Base-by-base conservation (phyloP, 2,329 filamentous ascomycete species). In the Chaetomium strumarium region DNA sequence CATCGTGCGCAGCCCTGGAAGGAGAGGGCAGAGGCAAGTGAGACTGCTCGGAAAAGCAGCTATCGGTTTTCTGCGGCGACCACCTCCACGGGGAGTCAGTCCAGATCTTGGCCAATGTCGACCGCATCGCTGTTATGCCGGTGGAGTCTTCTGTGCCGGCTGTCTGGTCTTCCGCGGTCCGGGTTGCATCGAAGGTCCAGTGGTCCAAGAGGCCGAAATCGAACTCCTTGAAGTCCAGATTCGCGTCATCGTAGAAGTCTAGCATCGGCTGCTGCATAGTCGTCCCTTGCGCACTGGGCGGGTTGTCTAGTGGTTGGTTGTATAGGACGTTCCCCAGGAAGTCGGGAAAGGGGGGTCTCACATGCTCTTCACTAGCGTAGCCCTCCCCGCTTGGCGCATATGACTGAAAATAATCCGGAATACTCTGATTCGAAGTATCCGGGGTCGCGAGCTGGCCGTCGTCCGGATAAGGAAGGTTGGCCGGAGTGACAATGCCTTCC, bases 241-340 rank as follows among this genome's bases (percentile, higher is more conserved):
- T 76, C 43, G 65, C 66, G 52, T 79, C 70, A 48, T 75, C 71
- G 55, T 74, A 77, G 56, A 78, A 78, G 57, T 79, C 71, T 8
- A 79, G 63, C 4, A n/a, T n/a, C n/a, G n/a, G n/a, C n/a, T n/a
- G n/a, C n/a, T n/a, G n/a, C n/a, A 78, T 70, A 16, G 68, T 69
- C 13, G 75, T 65, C 0, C 70, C 72, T 50, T 74, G 73, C 4
- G 65, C 60, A 51, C 66, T 69, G n/a, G 64, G 57, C 8, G 66
- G 55, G 20, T 71, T 43, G 2, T 37, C 66, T 20, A 71, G 58
- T 1, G 70, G 66, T 36, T 73, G 70, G n/a, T 77, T 71, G 51
- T 75, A 78, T 14, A 80, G 66, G 12, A 79, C 70, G 39, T 77
- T 73, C 7, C 73, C 72, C 13, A 80, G 63, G 46, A 79, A 79